phyloP scores from a whole-genome alignment of 148 eudicot genomes.

The Cornus florida region DNA sequence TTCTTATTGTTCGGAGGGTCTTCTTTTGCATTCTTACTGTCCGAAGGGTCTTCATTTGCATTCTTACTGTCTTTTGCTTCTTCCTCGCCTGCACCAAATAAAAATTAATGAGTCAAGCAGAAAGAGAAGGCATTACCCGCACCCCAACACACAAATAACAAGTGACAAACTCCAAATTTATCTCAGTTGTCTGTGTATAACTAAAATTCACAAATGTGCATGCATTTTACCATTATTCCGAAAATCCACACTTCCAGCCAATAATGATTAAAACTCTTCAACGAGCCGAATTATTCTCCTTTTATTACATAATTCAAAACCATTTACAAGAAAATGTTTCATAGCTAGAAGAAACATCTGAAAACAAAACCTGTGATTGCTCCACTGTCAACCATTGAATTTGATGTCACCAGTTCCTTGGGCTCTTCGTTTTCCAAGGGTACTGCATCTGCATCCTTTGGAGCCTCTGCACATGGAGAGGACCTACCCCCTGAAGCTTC shows the following conservation, averaged over 20 bases:
- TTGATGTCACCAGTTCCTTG: conserved; percentile 23
- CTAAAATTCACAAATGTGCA: background rate
- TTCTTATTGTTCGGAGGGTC: background rate
- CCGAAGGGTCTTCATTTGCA: conserved; percentile 28
- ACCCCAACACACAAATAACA: background rate
- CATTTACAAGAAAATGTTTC: background rate
- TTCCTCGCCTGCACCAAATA: conserved; percentile 31
- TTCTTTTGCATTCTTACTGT: conserved; percentile 24
- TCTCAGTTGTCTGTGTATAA: background rate
- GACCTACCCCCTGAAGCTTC: conserved; percentile 22
- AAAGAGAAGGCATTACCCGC: background rate
- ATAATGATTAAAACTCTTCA: too few relatives aligned
- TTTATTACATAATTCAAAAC: background rate
- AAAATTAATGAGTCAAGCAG: background rate
- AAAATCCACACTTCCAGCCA: too few relatives aligned
- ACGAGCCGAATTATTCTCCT: background rate
- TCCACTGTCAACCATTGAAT: conserved; percentile 38
- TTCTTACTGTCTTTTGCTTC: conserved; percentile 34
- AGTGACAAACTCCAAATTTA: conserved; percentile 2
- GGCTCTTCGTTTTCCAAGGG: conserved; percentile 35
- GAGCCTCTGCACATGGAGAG: conserved; percentile 30
- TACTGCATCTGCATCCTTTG: conserved; percentile 42
- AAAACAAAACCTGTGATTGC: conserved; percentile 43
- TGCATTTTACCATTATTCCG: too few relatives aligned
- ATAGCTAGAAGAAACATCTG: background rate